Evolutionary conservation across 2,329 filamentous ascomycete species (phyloP).

Genomic region (Albifimbria verrucaria): DNA sequence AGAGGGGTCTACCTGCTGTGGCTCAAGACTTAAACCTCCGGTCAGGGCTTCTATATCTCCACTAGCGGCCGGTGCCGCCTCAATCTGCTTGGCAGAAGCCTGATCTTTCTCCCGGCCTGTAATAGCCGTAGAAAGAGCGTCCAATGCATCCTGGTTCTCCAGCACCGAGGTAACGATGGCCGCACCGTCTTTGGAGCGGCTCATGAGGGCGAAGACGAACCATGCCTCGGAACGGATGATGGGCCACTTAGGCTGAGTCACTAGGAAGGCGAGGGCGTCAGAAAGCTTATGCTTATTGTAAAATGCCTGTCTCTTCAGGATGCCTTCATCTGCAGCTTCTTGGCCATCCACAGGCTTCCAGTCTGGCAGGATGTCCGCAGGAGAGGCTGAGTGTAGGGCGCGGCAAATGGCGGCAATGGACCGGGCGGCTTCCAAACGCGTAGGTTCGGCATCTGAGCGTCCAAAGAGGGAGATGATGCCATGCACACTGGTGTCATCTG

Average conservation of each 20-base stretch:
- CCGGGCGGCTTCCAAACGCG: constrained; percentile 57
- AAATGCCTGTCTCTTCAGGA: constrained; percentile 31
- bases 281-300: constrained; percentile 43
- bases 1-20: constrained; percentile 43
- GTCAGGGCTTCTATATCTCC: constrained; percentile 18
- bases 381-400: constrained; percentile 44
- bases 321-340: constrained; percentile 12
- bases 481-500: constrained; percentile 30
- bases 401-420: constrained; percentile 51
- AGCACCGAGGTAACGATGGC: constrained; percentile 41
- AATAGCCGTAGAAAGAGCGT: constrained; percentile 44
- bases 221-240: constrained; percentile 57
- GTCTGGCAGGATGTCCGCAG: constrained; percentile 27
- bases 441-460: constrained; percentile 44
- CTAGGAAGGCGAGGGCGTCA: constrained; percentile 46
- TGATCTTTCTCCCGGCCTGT: constrained; percentile 34
- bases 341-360: constrained; percentile 16
- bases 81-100: constrained; percentile 14
- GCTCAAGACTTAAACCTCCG: constrained; percentile 38
- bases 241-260: constrained; percentile 57
- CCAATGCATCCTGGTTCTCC: constrained; percentile 37
- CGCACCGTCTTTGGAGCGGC: constrained; percentile 47
- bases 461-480: constrained; percentile 34
- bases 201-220: constrained; percentile 61
- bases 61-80: constrained; percentile 7